Conservation (phyloP, 2,329 filamentous ascomycete species). For the Alternaria triticimaculans region DNA sequence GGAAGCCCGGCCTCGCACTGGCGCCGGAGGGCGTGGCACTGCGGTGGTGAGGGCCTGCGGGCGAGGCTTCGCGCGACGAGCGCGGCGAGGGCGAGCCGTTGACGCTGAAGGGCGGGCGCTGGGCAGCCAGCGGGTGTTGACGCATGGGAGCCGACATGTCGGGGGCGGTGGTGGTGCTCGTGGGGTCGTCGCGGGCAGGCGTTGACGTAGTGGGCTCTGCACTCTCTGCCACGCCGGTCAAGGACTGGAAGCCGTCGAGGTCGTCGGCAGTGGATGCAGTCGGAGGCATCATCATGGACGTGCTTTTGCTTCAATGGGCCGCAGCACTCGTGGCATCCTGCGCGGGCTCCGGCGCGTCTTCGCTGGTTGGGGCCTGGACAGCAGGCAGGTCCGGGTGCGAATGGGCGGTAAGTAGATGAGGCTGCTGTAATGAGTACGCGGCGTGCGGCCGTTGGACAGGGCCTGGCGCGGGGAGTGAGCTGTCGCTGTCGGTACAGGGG, state of each 20-base stretch:
- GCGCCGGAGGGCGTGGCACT: constrained; percentile 25
- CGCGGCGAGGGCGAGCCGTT: constrained; percentile 49
- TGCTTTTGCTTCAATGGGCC: constrained; percentile 28
- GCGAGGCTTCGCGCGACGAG: constrained; percentile 57
- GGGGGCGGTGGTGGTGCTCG: constrained; percentile 16
- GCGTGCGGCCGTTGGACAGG: constrained; percentile 42
- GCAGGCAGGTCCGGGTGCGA: constrained; percentile 30
- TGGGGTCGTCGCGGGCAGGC: constrained; percentile 16
- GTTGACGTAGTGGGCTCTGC: constrained; percentile 41
- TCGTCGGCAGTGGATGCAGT: constrained; percentile 20
- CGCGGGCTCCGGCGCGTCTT: constrained; percentile 22
- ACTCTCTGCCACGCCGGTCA: constrained; percentile 46
- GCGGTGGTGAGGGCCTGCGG: constrained; percentile 46
- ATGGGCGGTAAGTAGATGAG: constrained; percentile 34
- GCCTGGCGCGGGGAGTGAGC: constrained; percentile 26
- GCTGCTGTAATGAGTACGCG: constrained; percentile 31
- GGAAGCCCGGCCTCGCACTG: constrained; percentile 36
- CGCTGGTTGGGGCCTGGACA: constrained; percentile 26
- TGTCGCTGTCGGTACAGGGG: constrained; percentile 23
- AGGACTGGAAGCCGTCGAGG: constrained; percentile 43
- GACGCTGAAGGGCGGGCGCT: constrained; percentile 34
- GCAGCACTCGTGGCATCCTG: constrained; percentile 41
- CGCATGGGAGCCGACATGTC: constrained; percentile 26
- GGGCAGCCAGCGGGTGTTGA: constrained; percentile 33
- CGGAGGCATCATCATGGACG: constrained; percentile 31